phyloP scores from a whole-genome alignment of 2,329 filamentous ascomycete genomes.

The Phaeosphaeria sp. region DNA sequence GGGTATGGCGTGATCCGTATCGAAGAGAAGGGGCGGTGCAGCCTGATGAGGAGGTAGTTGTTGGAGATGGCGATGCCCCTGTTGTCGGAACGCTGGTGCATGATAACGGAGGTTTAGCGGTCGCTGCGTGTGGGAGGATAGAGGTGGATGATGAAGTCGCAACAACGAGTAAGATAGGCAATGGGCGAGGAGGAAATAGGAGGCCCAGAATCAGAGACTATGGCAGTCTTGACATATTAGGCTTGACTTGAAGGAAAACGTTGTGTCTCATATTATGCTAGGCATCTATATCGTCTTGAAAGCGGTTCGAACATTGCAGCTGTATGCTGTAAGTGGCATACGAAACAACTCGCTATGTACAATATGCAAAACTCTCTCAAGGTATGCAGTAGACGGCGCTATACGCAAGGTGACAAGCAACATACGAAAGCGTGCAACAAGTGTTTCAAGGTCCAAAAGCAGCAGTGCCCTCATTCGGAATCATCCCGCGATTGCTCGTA shows the following conservation, averaged over 20 bases:
- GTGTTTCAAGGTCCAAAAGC: conserved; percentile 20
- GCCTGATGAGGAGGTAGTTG: conserved; percentile 44
- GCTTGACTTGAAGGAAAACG: conserved; percentile 1
- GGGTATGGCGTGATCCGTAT: conserved; percentile 49
- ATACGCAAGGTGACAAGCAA: neutral
- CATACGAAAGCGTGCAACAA: conserved; percentile 4
- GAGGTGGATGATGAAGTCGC: conserved; percentile 7
- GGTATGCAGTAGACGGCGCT: neutral
- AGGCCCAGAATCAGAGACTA: conserved; percentile 23
- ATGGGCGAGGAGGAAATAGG: conserved; percentile 16
- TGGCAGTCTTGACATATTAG: conserved; percentile 36
- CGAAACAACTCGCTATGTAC: neutral
- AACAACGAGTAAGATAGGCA: neutral
- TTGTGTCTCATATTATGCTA: neutral
- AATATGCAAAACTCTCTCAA: neutral
- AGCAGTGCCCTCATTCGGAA: conserved; percentile 22
- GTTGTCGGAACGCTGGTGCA: conserved; percentile 35
- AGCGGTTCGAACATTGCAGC: neutral
- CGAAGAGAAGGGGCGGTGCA: conserved; percentile 36
- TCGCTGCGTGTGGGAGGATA: conserved; percentile 30
- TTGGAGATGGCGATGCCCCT: conserved; percentile 18
- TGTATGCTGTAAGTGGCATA: neutral
- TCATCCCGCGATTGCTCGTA: conserved; percentile 28
- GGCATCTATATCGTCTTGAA: neutral
- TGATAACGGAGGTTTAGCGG: conserved; percentile 26